Conservation (phyloP, 169 alveolate genomes). For the Cryptosporidium sp. region DNA sequence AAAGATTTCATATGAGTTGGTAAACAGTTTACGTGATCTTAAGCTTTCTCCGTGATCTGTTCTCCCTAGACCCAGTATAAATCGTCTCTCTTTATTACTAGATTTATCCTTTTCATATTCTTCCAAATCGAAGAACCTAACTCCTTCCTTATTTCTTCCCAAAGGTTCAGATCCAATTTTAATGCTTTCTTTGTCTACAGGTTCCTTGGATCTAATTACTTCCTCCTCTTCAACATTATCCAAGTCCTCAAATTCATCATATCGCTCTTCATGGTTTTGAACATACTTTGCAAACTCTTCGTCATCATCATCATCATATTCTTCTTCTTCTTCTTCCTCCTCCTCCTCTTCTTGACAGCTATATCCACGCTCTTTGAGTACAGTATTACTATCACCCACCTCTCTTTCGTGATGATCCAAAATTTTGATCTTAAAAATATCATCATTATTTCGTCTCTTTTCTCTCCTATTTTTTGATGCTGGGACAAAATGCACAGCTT, state of each 20-base stretch:
- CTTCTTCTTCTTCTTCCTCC: background rate
- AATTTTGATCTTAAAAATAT: background rate
- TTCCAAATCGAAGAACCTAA: background rate
- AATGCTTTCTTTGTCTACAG: background rate
- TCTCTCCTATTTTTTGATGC: background rate
- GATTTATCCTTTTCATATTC: background rate
- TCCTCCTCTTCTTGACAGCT: background rate
- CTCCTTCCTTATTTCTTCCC: background rate
- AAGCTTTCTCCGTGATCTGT: background rate
- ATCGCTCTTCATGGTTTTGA: background rate
- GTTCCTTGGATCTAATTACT: too few relatives aligned
- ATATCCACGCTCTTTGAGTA: background rate
- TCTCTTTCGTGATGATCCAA: background rate
- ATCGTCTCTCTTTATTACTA: background rate
- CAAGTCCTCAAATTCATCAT: too few relatives aligned
- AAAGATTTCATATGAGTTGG: constrained; percentile 49
- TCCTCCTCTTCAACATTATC: background rate
- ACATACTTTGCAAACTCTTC: background rate
- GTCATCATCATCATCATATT: background rate
- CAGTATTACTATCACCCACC: background rate
- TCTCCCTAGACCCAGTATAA: background rate
- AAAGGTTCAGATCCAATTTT: background rate
- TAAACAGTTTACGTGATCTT: constrained; percentile 2
- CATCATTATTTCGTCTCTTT: background rate
- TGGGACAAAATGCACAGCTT: constrained; percentile 59